Percentiles rank a stretch among this genome's conserved stretches.
These are phyloP conservation scores for Phaseolus coccineus DNA, from an alignment of 331 rosid species.

Conservation along the genomic window DNA sequence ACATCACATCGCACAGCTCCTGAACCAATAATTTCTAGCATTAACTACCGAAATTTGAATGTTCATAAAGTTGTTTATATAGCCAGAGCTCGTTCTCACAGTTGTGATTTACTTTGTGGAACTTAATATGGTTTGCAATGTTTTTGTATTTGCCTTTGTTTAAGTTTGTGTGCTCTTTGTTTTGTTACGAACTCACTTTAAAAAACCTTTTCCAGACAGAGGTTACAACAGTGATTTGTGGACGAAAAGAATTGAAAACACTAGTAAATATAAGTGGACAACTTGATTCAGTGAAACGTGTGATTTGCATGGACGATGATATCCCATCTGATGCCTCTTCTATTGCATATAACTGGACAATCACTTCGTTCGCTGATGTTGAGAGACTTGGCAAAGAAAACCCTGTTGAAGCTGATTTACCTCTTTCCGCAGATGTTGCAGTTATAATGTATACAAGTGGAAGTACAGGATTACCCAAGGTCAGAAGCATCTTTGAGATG, in stretches of 20 bases:
- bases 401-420: slow-evolving; percentile 71
- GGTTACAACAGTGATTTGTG: slow-evolving; percentile 88
- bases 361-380: slow-evolving; percentile 66
- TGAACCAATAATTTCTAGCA: background rate
- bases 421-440: slow-evolving; percentile 80
- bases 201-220: slow-evolving; percentile 68
- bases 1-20: background rate
- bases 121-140: slow-evolving; percentile 1
- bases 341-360: slow-evolving; percentile 62
- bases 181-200: slow-evolving; percentile 38
- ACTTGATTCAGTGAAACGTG: slow-evolving; percentile 71
- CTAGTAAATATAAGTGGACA: slow-evolving; percentile 73
- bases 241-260: slow-evolving; percentile 75
- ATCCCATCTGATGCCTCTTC: slow-evolving; percentile 61
- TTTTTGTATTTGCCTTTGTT: slow-evolving; percentile 7
- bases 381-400: slow-evolving; percentile 69
- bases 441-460: slow-evolving; percentile 98
- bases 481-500: slow-evolving; percentile 47
- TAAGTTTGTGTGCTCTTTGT: slow-evolving; percentile 4
- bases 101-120: background rate
- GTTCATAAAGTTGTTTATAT: slow-evolving; percentile 9
- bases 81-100: slow-evolving; percentile 5
- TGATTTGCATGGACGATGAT: slow-evolving; percentile 83
- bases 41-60: background rate
- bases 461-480: slow-evolving; percentile 96